Conservation (phyloP, 495 filamentous ascomycete species). For the Acidomyces sp. region DNA sequence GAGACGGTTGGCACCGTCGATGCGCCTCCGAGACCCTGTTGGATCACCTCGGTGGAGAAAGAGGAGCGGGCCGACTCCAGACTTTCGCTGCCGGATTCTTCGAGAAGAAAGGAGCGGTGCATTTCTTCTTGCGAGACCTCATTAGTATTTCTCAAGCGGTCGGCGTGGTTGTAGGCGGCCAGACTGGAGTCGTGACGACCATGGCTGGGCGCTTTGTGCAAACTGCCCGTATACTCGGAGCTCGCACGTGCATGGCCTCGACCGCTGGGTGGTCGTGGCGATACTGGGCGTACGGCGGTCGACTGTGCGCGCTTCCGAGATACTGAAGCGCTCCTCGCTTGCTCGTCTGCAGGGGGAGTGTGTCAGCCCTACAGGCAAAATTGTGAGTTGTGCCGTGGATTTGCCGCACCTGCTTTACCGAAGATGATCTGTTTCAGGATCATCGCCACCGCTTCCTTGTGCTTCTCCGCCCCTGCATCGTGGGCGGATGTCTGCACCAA, state of each 20-base stretch:
- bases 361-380: not conserved
- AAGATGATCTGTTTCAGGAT: slow-evolving; percentile 58
- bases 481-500: slow-evolving; percentile 59
- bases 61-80: slow-evolving; percentile 18
- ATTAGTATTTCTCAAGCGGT: slow-evolving; percentile 1
- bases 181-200: slow-evolving; percentile 20
- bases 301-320: slow-evolving; percentile 27
- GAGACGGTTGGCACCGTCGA: not conserved
- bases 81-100: slow-evolving; percentile 27
- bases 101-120: slow-evolving; percentile 20
- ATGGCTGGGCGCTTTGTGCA: slow-evolving; percentile 16
- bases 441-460: slow-evolving; percentile 64
- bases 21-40: slow-evolving; percentile 1
- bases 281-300: slow-evolving; percentile 24
- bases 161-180: slow-evolving; percentile 8
- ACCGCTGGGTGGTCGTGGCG: slow-evolving; percentile 19
- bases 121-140: slow-evolving; percentile 10
- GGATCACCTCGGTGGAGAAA: slow-evolving; percentile 4
- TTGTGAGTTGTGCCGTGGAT: no score
- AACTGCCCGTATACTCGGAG: slow-evolving; percentile 27
- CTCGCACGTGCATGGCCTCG: slow-evolving; percentile 28
- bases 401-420: slow-evolving; percentile 9
- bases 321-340: slow-evolving; percentile 1
- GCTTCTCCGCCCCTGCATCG: slow-evolving; percentile 56
- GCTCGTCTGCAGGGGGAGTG: slow-evolving; percentile 4